Conservation (phyloP, 768 basidiomycete genomes). For the Suillus luteus region DNA sequence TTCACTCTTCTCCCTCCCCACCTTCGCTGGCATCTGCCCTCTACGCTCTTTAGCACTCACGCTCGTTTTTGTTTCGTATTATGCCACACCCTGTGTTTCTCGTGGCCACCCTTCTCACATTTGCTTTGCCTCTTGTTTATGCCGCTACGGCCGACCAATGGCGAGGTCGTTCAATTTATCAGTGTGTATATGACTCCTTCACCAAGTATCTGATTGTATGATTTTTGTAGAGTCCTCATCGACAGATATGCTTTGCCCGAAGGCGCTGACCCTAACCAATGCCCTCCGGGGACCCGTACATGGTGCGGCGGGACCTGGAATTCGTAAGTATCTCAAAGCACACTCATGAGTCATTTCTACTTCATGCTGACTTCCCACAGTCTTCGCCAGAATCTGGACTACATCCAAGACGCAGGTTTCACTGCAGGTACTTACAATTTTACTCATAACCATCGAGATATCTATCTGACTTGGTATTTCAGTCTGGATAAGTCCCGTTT, state of each 20-base stretch:
- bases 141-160: conserved; percentile 74
- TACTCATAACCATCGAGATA: conserved; percentile 1
- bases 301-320: conserved; percentile 92
- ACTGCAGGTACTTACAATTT: conserved; percentile 55
- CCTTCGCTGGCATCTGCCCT: neutral
- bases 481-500: conserved; percentile 87
- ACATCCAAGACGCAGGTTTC: conserved; percentile 81
- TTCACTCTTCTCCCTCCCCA: neutral
- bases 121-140: conserved; percentile 34
- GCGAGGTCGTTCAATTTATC: conserved; percentile 80
- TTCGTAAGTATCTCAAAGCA: conserved; percentile 37
- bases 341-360: neutral
- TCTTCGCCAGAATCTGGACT: conserved; percentile 77
- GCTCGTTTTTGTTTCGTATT: conserved; percentile 16
- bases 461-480: conserved; percentile 9
- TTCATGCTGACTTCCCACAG: conserved; percentile 29
- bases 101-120: conserved; percentile 27
- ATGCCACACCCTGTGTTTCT: conserved; percentile 14
- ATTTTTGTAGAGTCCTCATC: conserved; percentile 54
- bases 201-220: conserved; percentile 1
- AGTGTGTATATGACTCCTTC: conserved; percentile 42
- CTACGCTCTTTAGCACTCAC: conserved; percentile 12
- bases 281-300: conserved; percentile 60
- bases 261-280: conserved; percentile 51
- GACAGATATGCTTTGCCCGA: conserved; percentile 75